These are phyloP conservation scores for Crepidotus variabilis DNA, from an alignment of 768 basidiomycete genomes.

Conservation along the genomic window DNA sequence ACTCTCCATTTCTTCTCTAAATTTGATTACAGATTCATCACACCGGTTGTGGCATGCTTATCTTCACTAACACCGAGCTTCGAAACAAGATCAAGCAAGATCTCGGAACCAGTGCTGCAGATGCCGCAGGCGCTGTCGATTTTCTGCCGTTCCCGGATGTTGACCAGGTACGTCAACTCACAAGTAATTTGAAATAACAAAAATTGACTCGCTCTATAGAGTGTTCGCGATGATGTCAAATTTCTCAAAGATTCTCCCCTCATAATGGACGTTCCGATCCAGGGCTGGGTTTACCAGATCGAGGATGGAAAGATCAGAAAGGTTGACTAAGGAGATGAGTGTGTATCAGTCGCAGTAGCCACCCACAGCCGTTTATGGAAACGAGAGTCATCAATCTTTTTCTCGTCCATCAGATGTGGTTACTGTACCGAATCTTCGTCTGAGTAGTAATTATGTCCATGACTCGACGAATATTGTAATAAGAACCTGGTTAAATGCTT, in stretches of 20 bases:
- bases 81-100: constrained; percentile 46
- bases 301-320: constrained; percentile 50
- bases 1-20: no score
- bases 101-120: constrained; percentile 23
- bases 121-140: constrained; percentile 35
- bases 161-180: background rate
- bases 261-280: constrained; percentile 49
- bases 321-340: background rate
- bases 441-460: no score
- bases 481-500: no score
- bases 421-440: no score
- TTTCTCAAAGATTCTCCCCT: constrained; percentile 56
- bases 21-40: constrained; percentile 44
- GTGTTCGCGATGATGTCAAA: constrained; percentile 54
- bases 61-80: constrained; percentile 49
- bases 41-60: constrained; percentile 71
- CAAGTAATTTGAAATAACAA: no score
- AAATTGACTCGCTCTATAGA: constrained; percentile 16
- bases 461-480: no score
- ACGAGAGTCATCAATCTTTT: no score
- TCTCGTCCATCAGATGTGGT: no score
- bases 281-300: constrained; percentile 69
- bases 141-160: constrained; percentile 52
- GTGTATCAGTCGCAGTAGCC: no score
- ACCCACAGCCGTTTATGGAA: no score